Evolutionary conservation across 2,329 filamentous ascomycete genomes (phyloP), one percentile per base, ranked within the genome.

Genomic region (Colletotrichum coccodes): DNA sequence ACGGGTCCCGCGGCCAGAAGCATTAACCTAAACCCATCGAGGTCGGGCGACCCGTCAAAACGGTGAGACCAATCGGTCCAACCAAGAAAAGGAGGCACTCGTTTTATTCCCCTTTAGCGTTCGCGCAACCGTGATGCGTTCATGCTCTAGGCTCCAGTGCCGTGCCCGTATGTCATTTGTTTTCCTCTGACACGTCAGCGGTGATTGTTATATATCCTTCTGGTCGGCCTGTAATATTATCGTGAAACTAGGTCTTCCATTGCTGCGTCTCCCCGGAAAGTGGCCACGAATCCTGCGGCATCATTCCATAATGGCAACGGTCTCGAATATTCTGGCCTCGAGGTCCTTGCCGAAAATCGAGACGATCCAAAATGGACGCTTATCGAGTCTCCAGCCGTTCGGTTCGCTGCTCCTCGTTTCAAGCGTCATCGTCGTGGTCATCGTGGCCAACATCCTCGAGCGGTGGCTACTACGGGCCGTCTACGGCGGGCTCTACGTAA

Each of bases 361-460:
- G 12, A 67, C 64, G 7, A 58, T 70, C 7, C 9, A 59, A 26
- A 64, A 67, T 6, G 67, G 68, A 14, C 62, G 62, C 6, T 54
- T 71, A 6, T 70, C 70, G 9, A 21, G 54, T 6, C 58, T 63
- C 4, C 42, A 63, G 3, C 16, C 67, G 12, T 65, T 30, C 6
- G 70, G 67, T 0, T 68, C 71, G 7, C 56, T 72, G 8, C 68
- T 72, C n/a, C 56, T 72, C 21, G 59, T 63, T 32, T 47, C 58
- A 9, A 62, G 64, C 49, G 36, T 71, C 18, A 49, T 72, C 38
- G 54, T 66, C 18, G 36, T 70, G 3, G 56, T 71, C 6, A 49
- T 71, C 30, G 26, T 72, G 23, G 60, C 70, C 38, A 70, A 63
- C 38, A 28, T 70, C 36, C 59, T 71, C 30, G 70, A 72, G 52